Evolutionary conservation across 2,329 filamentous ascomycete species (phyloP), one percentile per base, ranked within the genome.

Genomic region (Acarospora socialis): DNA sequence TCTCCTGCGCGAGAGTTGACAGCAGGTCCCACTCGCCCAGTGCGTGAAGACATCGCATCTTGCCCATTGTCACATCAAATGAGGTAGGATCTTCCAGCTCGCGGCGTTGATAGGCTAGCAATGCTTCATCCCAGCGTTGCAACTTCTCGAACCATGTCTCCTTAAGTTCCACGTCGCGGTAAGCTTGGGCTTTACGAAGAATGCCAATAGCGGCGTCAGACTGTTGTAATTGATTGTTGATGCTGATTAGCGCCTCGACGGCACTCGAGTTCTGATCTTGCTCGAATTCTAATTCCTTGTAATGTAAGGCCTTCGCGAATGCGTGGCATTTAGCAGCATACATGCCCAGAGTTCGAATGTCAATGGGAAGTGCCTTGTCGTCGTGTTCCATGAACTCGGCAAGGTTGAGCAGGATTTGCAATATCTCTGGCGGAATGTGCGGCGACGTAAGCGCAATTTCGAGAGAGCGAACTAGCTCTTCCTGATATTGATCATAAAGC

Each of bases 301-400:
- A 99, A 50, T 99, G 90, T 22, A 99, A 64, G 7, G 90, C 90
- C 57, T 99, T 99, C 20, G 90, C 90, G 51, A 92, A 98, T 4
- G 90, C 92, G 55, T 99, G 90, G 45, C 92, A 98, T 47, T 92
- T 87, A 13, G 81, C 87, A 29, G 90, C 90, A 53, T 95, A 92
- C 50, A 87, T 80, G 19, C 92, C 92, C 7, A 98, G 68, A 7
- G 90, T 84, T 29, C 90, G 70, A 42, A 99, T 94, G 50, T 99
- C 92, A 40, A 99, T 98, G 2, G 90, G 90, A 32, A 99, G 63
- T 9, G 92, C 87, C 55, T 98, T 98, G 54, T 99, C 90, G 46
- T 98, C 92, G 49, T 98, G 90, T 52, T 99, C 90, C 90, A 99
- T 99, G 54, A 98, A 99, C 52, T 99, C 90, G 14, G 90, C 90